Base-by-base conservation (phyloP, 306 rosid species). In the Lupinus albus region DNA sequence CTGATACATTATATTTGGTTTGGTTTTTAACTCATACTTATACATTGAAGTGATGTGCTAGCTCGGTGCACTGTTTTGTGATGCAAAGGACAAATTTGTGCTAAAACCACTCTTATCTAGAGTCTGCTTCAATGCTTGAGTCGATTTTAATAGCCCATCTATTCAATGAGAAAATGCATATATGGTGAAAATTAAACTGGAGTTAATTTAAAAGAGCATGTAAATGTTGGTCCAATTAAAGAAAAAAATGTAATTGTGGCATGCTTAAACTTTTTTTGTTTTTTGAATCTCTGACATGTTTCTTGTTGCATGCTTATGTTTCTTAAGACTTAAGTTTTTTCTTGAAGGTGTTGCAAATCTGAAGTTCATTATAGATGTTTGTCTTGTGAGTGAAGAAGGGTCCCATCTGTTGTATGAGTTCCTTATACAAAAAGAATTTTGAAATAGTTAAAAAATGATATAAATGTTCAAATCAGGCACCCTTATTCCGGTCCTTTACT, bases 241-340 rank as follows among this genome's bases (percentile, higher is more conserved):
- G 41, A 51, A 41, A 6, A 14, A 58, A 76, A 8, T 4, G 36
- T n/a, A n/a, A n/a, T n/a, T n/a, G n/a, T n/a, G n/a, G n/a, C n/a
- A n/a, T n/a, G n/a, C n/a, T n/a, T n/a, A n/a, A n/a, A n/a, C n/a
- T n/a, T n/a, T n/a, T n/a, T n/a, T n/a, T n/a, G n/a, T n/a, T n/a
- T n/a, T n/a, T n/a, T n/a, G n/a, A n/a, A n/a, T n/a, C 30, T 25
- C 30, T 25, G 30, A 25, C 4, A 4, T 25, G 30, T 3, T 25
- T 25, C 30, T 25, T 25, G 30, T 25, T 25, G 30, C 30, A 11
- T 7, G 21, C 18, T 39, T 28, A 4, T 18, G 53, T 42, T 41
- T 50, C n/a, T 10, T 16, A 6, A 3, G n/a, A 10, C 57, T 15
- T 16, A 2, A 6, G 0, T 33, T 33, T 2, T 33, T 33, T 33